Base-by-base conservation (phyloP, 352 stramenopile species). In the Phytophthora fragariaefolia region DNA sequence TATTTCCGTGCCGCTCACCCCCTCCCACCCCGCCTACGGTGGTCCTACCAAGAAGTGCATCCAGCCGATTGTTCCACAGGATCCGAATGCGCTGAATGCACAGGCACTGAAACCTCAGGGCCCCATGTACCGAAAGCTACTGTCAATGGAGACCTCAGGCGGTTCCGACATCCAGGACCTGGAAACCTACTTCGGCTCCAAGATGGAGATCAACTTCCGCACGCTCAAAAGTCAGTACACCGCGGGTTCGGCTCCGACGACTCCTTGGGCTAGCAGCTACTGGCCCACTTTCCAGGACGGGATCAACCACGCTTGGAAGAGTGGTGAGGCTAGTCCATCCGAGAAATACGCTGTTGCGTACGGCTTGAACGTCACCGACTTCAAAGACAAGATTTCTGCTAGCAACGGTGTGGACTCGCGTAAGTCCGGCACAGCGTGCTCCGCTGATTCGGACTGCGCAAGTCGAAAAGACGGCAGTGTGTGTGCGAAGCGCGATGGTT, bases 231-330 rank as follows among this genome's bases (percentile, higher is more conserved):
- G 32, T 43, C 66, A 69, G 15, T 77, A 80, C 57, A n/a, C 28
- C 20, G 50, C 47, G 0, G 64, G 32, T 1, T 38, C 23, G 12
- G 70, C 52, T 2, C 50, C 69, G 6, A 40, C 45, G 6, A 63
- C 56, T 6, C 76, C 76, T 3, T 82, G 76, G 76, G 66, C 76
- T 4, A 69, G 71, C 62, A 83, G 74, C 66, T 89, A 89, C 72
- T 89, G 78, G 76, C 74, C 79, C 3, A 70, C 62, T 26, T 87
- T 74, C 68, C 62, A 75, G 40, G 80, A 89, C 52, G 70, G 80
- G 36, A 89, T 89, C 65, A 89, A 89, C 74, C 51, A 64, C 55
- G 57, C 46, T 1, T 82, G 77, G 79, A 56, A 55, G 30, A 64
- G 10, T 12, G 48, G 51, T n/a, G 67, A 68, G 46, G 20, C 52